phyloP scores from a whole-genome alignment of 768 basidiomycete species.

The Tephrocybe sp. region DNA sequence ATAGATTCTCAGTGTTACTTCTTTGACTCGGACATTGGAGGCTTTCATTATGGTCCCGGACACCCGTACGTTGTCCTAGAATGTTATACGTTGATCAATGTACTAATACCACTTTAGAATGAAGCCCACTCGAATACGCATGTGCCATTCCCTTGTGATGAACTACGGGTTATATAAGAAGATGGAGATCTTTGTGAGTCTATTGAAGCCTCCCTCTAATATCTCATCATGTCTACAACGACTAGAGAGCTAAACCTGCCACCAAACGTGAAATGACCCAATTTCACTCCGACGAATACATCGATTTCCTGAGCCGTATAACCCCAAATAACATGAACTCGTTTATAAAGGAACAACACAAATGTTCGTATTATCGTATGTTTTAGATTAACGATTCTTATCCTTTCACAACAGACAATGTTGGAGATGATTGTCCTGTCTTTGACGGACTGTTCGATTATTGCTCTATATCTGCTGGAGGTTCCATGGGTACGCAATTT shows the following conservation, averaged over 20 bases:
- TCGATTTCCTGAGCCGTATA: conserved; percentile 93
- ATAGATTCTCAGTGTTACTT: conserved; percentile 81
- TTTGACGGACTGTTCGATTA: conserved; percentile 99
- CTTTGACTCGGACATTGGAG: conserved; percentile 99
- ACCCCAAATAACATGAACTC: conserved; percentile 95
- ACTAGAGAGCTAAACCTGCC: conserved; percentile 99
- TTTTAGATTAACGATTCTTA: not conserved
- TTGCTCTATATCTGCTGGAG: conserved; percentile 99
- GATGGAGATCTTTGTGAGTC: conserved; percentile 98
- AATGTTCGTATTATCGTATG: conserved; percentile 57
- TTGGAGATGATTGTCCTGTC: conserved; percentile 98
- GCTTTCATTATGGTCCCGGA: conserved; percentile 98
- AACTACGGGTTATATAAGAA: conserved; percentile 99
- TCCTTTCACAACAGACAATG: conserved; percentile 68
- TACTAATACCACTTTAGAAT: conserved; percentile 53
- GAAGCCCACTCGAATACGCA: conserved; percentile 98
- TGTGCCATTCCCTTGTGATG: conserved; percentile 99
- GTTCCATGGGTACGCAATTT: conserved; percentile 85
- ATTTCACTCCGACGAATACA: conserved; percentile 99
- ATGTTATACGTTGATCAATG: conserved; percentile 5
- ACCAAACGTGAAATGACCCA: conserved; percentile 99
- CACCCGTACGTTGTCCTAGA: conserved; percentile 60
- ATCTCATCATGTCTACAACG: conserved; percentile 1
- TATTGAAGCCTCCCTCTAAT: not conserved
- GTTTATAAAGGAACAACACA: conserved; percentile 92